Base-by-base conservation (phyloP, 1,284 basidiomycete species). In the Omphalotus olearius region DNA sequence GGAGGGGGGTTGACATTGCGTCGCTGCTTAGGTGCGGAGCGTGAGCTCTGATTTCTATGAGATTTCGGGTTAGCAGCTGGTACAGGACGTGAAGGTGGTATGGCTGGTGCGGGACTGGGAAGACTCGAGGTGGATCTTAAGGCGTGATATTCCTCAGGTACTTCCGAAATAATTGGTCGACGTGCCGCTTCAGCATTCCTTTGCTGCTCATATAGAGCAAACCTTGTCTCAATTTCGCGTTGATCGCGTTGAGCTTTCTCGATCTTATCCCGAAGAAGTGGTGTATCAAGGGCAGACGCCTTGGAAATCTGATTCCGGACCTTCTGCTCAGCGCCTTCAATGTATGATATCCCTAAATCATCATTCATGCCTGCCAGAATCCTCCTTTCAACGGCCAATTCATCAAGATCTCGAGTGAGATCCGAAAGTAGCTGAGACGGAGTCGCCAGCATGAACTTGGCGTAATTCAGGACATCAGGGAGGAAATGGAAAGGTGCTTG, bases 401-500 rank as follows among this genome's bases (percentile, higher is more conserved):
- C 85, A 40, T 82, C 81, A 6, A 95, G 69, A 58, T 98, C 92
- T 42, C 71, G 74, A 0, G 81, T 76, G 13, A 98, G 79, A 62
- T 93, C 86, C 10, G 75, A 64, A 41, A 88, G 74, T 57, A 97
- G 79, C 63, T 95, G 88, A 5, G 83, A 76, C 0, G 96, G 93
- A 0, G 94, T 91, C 10, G 93, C 94, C 17, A 99, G 83, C 91
- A 98, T 97, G 71, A 98, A 97, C 61, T 93, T 95, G 35, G 94
- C 82, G 65, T 89, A 98, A 17, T 77, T 73, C 59, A 88, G 85
- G 23, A 97, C 91, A 63, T 98, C 93, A 0, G 95, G 97, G 17
- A 95, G 79, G 72, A 99, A 98, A 66, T 97, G 83, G 75, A 95
- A 98, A 6, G 96, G 95, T 0, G 93, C 91, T 60, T 91, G 83